phyloP scores from a whole-genome alignment of 768 basidiomycete species.

The Trichaptum fuscoviolaceum region DNA sequence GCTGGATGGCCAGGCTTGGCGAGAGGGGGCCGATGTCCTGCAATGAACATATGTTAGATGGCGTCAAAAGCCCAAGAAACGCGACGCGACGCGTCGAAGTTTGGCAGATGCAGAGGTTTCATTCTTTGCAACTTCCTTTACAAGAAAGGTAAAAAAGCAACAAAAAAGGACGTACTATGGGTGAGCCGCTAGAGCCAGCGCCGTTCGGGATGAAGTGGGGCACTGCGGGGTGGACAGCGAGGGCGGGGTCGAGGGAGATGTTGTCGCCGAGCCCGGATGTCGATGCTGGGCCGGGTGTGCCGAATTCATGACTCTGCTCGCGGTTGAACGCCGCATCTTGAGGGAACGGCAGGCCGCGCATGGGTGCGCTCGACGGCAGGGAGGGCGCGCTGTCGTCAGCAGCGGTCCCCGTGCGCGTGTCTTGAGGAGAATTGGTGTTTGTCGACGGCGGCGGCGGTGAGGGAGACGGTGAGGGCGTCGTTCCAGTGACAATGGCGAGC shows the following conservation, averaged over 20 bases:
- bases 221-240: conserved; percentile 28
- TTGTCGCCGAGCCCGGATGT: conserved; percentile 34
- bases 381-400: neutral
- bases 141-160: neutral
- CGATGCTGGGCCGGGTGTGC: conserved; percentile 49
- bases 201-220: neutral
- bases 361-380: conserved; percentile 20
- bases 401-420: conserved; percentile 2
- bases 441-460: conserved; percentile 15
- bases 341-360: conserved; percentile 62
- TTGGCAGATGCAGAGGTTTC: neutral
- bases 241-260: conserved; percentile 80
- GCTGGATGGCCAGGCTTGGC: conserved; percentile 26
- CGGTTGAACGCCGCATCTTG: conserved; percentile 41
- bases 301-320: conserved; percentile 54
- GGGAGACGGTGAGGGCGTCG: conserved; percentile 12
- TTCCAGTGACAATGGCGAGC: conserved; percentile 31
- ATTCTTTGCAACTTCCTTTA: neutral
- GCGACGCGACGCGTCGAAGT: conserved; percentile 66
- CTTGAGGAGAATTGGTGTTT: conserved; percentile 13
- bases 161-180: neutral
- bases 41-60: conserved; percentile 16
- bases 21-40: conserved; percentile 14
- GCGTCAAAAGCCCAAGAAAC: conserved; percentile 26
- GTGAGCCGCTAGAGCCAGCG: neutral